Conservation (phyloP, 78 protist species). For the slime mould (Dictyostelium discoideum) region DNA sequence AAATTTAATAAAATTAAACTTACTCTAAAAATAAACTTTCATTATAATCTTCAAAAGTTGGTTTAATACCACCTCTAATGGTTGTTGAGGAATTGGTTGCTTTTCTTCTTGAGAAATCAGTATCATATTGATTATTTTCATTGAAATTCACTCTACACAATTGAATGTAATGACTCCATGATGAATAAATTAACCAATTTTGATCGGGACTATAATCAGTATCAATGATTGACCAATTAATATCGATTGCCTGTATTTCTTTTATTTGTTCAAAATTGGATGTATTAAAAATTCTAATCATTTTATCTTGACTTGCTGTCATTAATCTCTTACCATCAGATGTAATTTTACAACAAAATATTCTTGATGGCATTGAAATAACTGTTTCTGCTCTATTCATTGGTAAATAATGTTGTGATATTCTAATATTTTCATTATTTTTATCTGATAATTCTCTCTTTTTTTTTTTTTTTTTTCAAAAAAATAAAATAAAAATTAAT, state of each 20-base stretch:
- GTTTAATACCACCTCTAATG: not conserved
- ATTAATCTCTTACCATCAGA: constrained; percentile 57
- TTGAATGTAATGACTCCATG: constrained; percentile 75
- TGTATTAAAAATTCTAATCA: constrained; percentile 51
- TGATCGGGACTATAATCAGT: constrained; percentile 66
- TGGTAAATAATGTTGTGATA: constrained; percentile 58
- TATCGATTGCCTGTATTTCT: constrained; percentile 6
- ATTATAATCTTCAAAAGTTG: not conserved
- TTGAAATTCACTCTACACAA: constrained; percentile 38
- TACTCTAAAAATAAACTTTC: constrained; percentile 14
- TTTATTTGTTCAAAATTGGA: not conserved
- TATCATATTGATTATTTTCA: not conserved
- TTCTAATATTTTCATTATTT: constrained; percentile 6
- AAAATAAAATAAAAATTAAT: not conserved
- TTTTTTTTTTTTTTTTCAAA: not conserved
- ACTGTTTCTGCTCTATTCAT: not conserved
- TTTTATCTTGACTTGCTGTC: constrained; percentile 76
- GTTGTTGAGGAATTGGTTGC: not conserved
- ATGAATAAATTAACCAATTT: constrained; percentile 70
- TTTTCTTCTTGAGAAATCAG: not conserved
- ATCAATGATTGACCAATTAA: constrained; percentile 76
- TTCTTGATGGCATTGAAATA: not conserved
- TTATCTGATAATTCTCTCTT: constrained; percentile 49
- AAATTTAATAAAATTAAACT: too few species aligned
- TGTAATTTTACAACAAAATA: constrained; percentile 65